Evolutionary conservation across 1,284 basidiomycete species (phyloP).

Genomic region (Hemileia vastatrix): DNA sequence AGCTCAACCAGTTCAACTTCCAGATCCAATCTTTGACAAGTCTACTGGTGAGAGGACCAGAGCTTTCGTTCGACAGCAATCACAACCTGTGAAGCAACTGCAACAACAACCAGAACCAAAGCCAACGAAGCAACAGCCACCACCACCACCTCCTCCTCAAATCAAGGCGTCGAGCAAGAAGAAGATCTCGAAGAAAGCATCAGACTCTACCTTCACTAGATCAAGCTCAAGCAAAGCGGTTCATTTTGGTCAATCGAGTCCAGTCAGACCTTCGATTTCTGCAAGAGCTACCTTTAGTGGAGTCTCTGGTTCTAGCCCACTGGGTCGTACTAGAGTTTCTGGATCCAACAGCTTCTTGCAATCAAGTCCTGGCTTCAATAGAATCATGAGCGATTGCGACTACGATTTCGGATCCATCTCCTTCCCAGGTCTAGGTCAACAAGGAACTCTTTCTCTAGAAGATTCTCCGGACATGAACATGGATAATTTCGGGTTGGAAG

Average conservation of each 20-base stretch:
- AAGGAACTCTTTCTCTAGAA: not conserved
- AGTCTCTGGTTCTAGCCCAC: not conserved
- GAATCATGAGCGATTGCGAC: constrained; percentile 36
- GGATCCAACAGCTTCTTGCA: constrained; percentile 26
- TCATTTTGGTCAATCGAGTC: not conserved
- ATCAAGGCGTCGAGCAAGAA: no score
- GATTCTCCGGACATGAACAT: not conserved
- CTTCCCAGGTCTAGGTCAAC: not conserved
- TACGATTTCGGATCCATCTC: constrained; percentile 28
- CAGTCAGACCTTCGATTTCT: not conserved
- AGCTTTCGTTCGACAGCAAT: not conserved
- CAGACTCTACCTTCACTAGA: no score
- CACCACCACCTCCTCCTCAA: no score
- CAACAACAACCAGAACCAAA: no score
- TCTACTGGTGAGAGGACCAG: not conserved
- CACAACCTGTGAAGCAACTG: no score
- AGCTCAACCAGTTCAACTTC: not conserved
- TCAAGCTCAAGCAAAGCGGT: no score
- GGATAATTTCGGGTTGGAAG: not conserved
- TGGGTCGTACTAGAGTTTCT: not conserved
- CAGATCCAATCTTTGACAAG: not conserved
- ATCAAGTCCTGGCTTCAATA: constrained; percentile 37
- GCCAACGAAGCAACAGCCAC: no score
- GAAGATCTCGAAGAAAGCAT: no score
- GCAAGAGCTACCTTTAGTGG: not conserved